Evolutionary conservation across 2,329 filamentous ascomycete genomes (phyloP).

Genomic region (Aspergillus ruber): DNA sequence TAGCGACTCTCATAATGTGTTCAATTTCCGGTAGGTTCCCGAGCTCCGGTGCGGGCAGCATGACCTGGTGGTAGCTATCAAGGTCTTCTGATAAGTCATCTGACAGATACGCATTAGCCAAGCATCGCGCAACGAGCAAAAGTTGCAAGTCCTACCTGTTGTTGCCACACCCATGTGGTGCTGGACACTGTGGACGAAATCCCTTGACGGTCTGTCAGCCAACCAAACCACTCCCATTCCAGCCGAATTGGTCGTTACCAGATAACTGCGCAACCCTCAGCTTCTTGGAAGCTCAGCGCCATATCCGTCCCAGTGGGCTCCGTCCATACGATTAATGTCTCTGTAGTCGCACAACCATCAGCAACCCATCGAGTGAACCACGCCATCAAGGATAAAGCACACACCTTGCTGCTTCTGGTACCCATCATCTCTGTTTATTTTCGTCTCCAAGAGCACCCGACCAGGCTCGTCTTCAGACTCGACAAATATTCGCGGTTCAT

Average conservation of each 20-base stretch:
- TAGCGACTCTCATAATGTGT: conserved; percentile 71
- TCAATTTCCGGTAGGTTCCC: conserved; percentile 80
- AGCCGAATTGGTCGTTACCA: conserved; percentile 54
- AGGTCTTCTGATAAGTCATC: conserved; percentile 91
- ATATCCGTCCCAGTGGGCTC: conserved; percentile 88
- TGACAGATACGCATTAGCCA: conserved; percentile 22
- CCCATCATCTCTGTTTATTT: conserved; percentile 85
- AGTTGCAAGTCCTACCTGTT: conserved; percentile 45
- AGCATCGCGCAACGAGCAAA: conserved; percentile 19
- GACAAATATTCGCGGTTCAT: conserved; percentile 82
- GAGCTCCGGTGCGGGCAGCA: conserved; percentile 73
- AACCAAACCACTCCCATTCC: conserved; percentile 1
- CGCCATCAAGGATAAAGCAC: conserved; percentile 18
- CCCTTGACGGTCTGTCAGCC: conserved; percentile 51
- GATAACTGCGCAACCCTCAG: conserved; percentile 85
- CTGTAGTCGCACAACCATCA: conserved; percentile 44
- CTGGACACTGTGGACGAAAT: conserved; percentile 83
- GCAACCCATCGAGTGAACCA: conserved; percentile 4
- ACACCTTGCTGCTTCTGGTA: conserved; percentile 97
- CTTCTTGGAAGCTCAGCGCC: conserved; percentile 96
- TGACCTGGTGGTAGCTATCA: conserved; percentile 64
- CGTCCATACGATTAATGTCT: conserved; percentile 97
- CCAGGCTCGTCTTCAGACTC: conserved; percentile 88
- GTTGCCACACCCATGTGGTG: conserved; percentile 58
- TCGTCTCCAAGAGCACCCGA: conserved; percentile 77